phyloP scores from a whole-genome alignment of 306 rosid species.

The Quercus cerris region DNA sequence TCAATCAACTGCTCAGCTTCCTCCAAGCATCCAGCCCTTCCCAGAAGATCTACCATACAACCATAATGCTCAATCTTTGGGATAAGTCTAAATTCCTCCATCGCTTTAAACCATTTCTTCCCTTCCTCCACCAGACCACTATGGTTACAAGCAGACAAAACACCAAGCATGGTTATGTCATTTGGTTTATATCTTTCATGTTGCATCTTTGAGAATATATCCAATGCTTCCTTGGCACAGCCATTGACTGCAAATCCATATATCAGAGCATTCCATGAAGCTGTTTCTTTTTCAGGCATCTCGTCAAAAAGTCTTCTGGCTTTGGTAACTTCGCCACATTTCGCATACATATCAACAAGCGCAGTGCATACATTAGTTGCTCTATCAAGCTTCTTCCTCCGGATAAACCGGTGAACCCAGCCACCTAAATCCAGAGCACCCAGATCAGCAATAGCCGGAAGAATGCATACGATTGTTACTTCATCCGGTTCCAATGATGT shows the following conservation, averaged over 20 bases:
- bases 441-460: conserved; percentile 67
- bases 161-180: conserved; percentile 48
- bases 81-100: conserved; percentile 44
- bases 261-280: conserved; percentile 80
- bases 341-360: conserved; percentile 66
- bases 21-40: conserved; percentile 66
- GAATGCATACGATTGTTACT: conserved; percentile 65
- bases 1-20: conserved; percentile 62
- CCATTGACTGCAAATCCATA: conserved; percentile 74
- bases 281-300: conserved; percentile 42
- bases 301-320: conserved; percentile 45
- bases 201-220: conserved; percentile 46
- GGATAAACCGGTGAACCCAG: conserved; percentile 52
- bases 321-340: conserved; percentile 57
- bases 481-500: conserved; percentile 44
- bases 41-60: conserved; percentile 71
- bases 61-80: conserved; percentile 77
- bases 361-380: conserved; percentile 44
- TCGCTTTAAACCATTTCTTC: conserved; percentile 50
- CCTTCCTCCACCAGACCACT: conserved; percentile 72
- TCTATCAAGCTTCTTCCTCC: conserved; percentile 45
- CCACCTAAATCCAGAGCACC: conserved; percentile 60
- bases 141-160: conserved; percentile 69
- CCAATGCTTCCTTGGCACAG: conserved; percentile 53
- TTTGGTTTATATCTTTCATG: conserved; percentile 37